phyloP scores from a whole-genome alignment of 106 monocot genomes.

The Allium cepa region DNA sequence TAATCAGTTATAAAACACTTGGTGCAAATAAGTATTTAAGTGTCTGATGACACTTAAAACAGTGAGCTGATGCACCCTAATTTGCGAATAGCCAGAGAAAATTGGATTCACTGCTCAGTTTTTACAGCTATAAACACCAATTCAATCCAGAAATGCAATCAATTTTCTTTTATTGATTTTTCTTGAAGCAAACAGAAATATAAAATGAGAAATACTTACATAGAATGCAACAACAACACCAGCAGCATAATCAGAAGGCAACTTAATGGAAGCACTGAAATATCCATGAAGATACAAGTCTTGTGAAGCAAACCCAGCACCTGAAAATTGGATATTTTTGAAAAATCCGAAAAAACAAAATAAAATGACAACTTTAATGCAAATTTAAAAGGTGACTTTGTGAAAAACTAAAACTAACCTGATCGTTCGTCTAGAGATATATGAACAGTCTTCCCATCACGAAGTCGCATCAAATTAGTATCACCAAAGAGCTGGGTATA shows the following conservation, averaged over 20 bases:
- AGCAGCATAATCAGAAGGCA: conserved; percentile 77
- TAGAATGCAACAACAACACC: conserved; percentile 95
- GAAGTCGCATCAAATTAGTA: conserved; percentile 33
- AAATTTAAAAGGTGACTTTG: neutral
- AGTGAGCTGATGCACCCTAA: too few species aligned
- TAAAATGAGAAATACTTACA: conserved; percentile 18
- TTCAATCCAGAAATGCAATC: too few species aligned
- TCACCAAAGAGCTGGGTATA: conserved; percentile 62
- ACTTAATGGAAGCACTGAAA: conserved; percentile 90
- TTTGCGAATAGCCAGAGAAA: too few species aligned
- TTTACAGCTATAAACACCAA: too few species aligned
- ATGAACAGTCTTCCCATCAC: conserved; percentile 39
- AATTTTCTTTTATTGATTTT: too few species aligned
- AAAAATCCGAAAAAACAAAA: neutral
- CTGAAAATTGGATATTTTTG: conserved; percentile 17
- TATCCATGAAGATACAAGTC: conserved; percentile 73
- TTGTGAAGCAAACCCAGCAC: conserved; percentile 77
- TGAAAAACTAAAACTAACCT: conserved; percentile 7
- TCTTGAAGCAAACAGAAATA: too few species aligned
- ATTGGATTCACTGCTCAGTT: too few species aligned
- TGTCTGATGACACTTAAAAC: too few species aligned
- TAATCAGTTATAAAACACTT: too few species aligned
- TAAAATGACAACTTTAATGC: neutral
- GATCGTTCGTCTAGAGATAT: conserved; percentile 48
- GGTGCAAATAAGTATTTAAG: too few species aligned